These are phyloP conservation scores for Umbellularia californica DNA, from an alignment of 164 flowering plant genomes.

Conservation along the genomic window DNA sequence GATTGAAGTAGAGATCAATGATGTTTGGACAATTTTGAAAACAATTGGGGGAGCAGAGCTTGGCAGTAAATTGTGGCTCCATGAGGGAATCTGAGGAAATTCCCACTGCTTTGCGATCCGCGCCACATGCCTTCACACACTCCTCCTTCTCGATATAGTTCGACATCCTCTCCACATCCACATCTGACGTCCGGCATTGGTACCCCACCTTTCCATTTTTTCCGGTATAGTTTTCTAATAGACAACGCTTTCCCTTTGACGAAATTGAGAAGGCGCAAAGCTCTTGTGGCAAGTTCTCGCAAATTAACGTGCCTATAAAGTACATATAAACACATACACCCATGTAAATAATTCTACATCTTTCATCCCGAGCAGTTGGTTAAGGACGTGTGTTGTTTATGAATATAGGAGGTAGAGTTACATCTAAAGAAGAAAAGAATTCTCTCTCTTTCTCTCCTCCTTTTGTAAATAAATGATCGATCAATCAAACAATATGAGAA, in stretches of 20 bases:
- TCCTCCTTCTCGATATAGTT: constrained; percentile 54
- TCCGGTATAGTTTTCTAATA: constrained; percentile 45
- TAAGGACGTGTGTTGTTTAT: no score
- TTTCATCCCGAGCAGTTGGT: no score
- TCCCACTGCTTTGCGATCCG: constrained; percentile 58
- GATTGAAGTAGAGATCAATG: constrained; percentile 68
- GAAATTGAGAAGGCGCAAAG: constrained; percentile 58
- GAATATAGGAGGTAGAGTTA: no score
- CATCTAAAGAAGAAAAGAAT: no score
- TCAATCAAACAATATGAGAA: no score
- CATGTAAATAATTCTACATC: no score
- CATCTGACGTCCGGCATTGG: constrained; percentile 68
- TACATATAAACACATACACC: no score
- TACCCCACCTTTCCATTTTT: constrained; percentile 32
- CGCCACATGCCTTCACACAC: constrained; percentile 64
- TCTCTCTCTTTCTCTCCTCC: no score
- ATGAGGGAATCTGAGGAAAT: constrained; percentile 71
- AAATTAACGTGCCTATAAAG: constrained; percentile 45
- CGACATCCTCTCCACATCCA: constrained; percentile 48
- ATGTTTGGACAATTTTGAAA: constrained; percentile 70
- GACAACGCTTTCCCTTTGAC: constrained; percentile 65
- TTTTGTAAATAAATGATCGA: no score
- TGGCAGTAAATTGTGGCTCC: constrained; percentile 50
- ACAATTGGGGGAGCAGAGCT: constrained; percentile 63
- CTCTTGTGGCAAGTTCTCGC: constrained; percentile 54